Percentiles rank a stretch among this genome's conserved stretches.
Conservation (phyloP, 306 rosid species). For the Herpetospermum pedunculosum region DNA sequence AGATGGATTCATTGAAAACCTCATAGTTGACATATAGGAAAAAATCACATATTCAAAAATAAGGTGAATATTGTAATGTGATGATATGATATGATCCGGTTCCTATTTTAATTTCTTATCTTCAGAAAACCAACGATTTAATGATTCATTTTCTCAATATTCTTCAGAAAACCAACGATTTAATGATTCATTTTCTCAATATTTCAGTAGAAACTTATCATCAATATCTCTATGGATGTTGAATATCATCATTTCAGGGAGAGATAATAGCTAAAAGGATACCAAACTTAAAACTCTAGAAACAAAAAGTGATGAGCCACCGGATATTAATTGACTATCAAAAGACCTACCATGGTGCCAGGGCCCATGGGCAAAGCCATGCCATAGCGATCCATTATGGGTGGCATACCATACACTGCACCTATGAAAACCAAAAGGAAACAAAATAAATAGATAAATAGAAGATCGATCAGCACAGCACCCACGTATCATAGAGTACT, state of each 20-base stretch:
- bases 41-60: neutral
- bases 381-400: constrained; percentile 78
- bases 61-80: neutral
- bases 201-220: neutral
- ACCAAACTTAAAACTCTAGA: neutral
- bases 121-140: neutral
- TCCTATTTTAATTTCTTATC: neutral
- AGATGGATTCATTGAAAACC: neutral
- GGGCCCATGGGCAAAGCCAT: constrained; percentile 82
- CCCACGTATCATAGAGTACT: neutral
- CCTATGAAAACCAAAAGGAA: constrained; percentile 28
- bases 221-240: neutral
- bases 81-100: neutral
- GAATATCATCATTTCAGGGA: neutral
- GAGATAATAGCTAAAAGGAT: neutral
- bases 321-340: neutral
- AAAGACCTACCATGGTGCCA: constrained; percentile 59
- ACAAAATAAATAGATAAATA: neutral
- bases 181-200: neutral
- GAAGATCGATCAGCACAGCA: neutral
- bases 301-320: neutral
- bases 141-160: neutral
- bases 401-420: constrained; percentile 86
- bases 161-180: neutral
- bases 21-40: neutral